Evolutionary conservation across 1,139 yeast genomes (phyloP), one percentile per base, ranked within the genome.

Genomic region (Candida frijolesensis): DNA sequence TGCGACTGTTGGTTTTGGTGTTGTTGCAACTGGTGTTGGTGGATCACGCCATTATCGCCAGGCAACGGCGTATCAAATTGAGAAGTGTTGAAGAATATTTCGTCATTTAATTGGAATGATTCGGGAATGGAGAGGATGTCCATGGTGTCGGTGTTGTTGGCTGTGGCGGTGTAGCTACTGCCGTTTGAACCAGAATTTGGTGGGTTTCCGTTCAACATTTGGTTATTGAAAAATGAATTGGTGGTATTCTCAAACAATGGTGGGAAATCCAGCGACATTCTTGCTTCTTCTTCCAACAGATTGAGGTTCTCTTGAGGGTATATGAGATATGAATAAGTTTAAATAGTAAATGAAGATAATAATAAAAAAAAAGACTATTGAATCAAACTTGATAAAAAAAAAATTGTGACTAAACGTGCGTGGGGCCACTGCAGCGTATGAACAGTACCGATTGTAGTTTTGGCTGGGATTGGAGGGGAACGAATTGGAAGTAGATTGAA

Each of bases 21-120:
- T 18, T 29, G 47, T 38, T 38, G 45, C 18, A 39, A 10, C 37
- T 33, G 48, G 38, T 40, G 45, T 52, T 41, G 46, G 14, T 32
- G 41, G 15, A 39, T 40, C 40, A 14, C 4, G 43, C 2, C 11
- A 12, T 34, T 35, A 44, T 44, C 49, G 11, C 30, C 49, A 18
- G 47, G 50, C 19, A 47, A 14, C 42, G 44, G 49, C 39, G 41
- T 49, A 30, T 46, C 18, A 15, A 50, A 49, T 19, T 50, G 48
- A 19, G 57, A 53, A 46, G 55, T 58, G 47, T 53, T 52, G 42
- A 63, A 62, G 49, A 64, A 63, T 9, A 60, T 53, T 50, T 64
- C 67, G 50, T 62, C 66, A 54, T 62, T 63, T 27, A 63, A 49
- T 45, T 57, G 62, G 30, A 60, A 49, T 16, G 62, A 57, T 42